These are phyloP conservation scores for Linnemannia elongata DNA, from an alignment of 192 early-diverging fungal genomes.

Conservation along the genomic window DNA sequence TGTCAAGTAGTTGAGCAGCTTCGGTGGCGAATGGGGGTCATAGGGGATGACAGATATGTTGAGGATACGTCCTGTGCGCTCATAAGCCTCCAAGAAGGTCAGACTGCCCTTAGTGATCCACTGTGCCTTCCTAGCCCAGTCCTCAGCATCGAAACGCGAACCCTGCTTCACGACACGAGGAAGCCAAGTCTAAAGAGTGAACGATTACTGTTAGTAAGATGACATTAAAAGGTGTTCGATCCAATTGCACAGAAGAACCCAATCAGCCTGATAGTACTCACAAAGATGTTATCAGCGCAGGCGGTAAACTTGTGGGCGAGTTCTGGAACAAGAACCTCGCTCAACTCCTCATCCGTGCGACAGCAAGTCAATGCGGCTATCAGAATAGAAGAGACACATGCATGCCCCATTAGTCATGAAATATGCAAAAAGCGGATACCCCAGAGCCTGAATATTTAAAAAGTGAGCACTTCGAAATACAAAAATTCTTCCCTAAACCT, in stretches of 20 bases:
- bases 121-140: slow-evolving; percentile 75
- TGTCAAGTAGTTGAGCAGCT: slow-evolving; percentile 91
- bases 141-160: slow-evolving; percentile 69
- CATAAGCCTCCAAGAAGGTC: slow-evolving; percentile 94
- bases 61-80: slow-evolving; percentile 86
- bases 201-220: background rate
- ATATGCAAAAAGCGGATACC: slow-evolving; percentile 11
- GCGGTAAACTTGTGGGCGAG: slow-evolving; percentile 67
- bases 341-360: slow-evolving; percentile 75
- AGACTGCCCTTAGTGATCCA: slow-evolving; percentile 81
- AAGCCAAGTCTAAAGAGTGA: slow-evolving; percentile 53
- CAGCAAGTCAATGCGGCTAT: slow-evolving; percentile 75
- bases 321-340: slow-evolving; percentile 69
- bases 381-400: background rate
- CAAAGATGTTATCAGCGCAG: slow-evolving; percentile 58
- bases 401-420: slow-evolving; percentile 32
- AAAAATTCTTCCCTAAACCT: background rate
- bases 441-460: background rate
- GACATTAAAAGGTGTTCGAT: too few relatives aligned
- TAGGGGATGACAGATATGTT: slow-evolving; percentile 86
- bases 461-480: background rate
- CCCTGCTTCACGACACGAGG: slow-evolving; percentile 59
- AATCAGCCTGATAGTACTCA: background rate
- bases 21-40: slow-evolving; percentile 80
- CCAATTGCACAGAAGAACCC: background rate